Percentiles rank a stretch among this genome's conserved stretches.
Evolutionary conservation across 2,329 filamentous ascomycete species (phyloP).

Genomic region (Alternaria angustiovoidea): DNA sequence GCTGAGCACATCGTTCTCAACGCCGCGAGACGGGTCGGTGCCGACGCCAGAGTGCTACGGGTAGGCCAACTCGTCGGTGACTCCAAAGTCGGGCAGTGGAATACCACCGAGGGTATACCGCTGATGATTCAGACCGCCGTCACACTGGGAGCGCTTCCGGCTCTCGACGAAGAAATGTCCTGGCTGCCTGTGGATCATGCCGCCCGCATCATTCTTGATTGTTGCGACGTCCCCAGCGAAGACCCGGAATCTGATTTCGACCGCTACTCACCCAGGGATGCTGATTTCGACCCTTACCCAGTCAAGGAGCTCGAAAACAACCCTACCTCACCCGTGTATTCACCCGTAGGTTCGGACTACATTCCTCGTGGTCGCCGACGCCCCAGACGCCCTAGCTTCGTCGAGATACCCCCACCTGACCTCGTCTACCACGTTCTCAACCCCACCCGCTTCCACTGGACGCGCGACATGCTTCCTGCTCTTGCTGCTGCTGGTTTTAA

Average conservation of each 20-base stretch:
- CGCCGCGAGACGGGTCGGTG: slow-evolving; percentile 20
- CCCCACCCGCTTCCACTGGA: slow-evolving; percentile 61
- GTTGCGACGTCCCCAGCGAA: background rate
- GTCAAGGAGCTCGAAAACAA: too few relatives aligned
- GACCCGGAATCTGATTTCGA: too few relatives aligned
- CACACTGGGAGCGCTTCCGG: slow-evolving; percentile 58
- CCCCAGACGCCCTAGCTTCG: too few relatives aligned
- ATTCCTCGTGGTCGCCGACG: too few relatives aligned
- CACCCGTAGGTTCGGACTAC: too few relatives aligned
- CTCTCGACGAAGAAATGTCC: slow-evolving; percentile 50
- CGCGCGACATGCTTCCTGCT: slow-evolving; percentile 61
- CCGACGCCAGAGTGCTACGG: slow-evolving; percentile 50
- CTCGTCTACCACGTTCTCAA: slow-evolving; percentile 64
- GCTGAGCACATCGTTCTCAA: slow-evolving; percentile 56
- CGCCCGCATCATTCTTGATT: slow-evolving; percentile 45
- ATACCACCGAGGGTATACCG: slow-evolving; percentile 60
- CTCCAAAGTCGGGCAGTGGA: slow-evolving; percentile 57
- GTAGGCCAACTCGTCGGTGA: slow-evolving; percentile 60
- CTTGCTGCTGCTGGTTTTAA: slow-evolving; percentile 54
- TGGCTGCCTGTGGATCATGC: slow-evolving; percentile 58
- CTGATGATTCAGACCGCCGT: slow-evolving; percentile 59
- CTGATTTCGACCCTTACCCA: too few relatives aligned
- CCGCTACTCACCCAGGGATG: accelerated
- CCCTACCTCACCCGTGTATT: too few relatives aligned
- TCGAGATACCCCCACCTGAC: slow-evolving; percentile 9